These are phyloP conservation scores for Metschnikowia anglica DNA, from an alignment of 805 yeast species.

Conservation along the genomic window DNA sequence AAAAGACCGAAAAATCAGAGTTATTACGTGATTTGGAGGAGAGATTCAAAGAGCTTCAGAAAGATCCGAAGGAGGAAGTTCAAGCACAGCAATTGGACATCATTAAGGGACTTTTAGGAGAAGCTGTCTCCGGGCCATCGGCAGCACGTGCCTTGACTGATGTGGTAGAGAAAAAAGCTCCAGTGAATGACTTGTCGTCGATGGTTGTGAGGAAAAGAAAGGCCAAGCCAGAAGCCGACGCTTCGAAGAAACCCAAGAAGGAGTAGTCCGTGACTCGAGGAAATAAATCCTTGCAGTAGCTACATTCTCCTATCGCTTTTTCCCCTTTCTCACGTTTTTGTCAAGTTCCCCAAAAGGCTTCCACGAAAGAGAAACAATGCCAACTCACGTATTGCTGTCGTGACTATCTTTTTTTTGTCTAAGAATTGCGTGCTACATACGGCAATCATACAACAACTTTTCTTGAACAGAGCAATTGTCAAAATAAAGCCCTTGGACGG, in stretches of 20 bases:
- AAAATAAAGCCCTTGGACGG: no score
- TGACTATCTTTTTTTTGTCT: no score
- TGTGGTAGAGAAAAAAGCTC: slow-evolving; percentile 13
- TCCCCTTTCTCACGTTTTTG: no score
- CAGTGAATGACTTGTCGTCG: slow-evolving; percentile 60
- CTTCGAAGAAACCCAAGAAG: slow-evolving; percentile 13
- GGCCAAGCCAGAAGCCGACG: slow-evolving; percentile 10
- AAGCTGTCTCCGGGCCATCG: slow-evolving; percentile 27
- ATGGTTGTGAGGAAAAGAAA: slow-evolving; percentile 58
- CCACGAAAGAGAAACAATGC: no score
- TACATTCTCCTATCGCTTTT: no score
- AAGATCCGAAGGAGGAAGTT: slow-evolving; percentile 49
- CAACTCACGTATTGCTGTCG: no score
- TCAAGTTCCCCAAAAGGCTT: no score
- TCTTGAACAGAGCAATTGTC: no score
- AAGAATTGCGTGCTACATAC: no score
- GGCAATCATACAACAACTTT: no score
- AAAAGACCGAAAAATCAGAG: slow-evolving; percentile 45
- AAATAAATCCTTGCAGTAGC: no score
- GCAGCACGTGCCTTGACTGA: slow-evolving; percentile 1
- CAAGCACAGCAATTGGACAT: slow-evolving; percentile 52
- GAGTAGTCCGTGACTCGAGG: background rate
- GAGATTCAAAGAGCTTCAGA: slow-evolving; percentile 54
- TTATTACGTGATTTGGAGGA: slow-evolving; percentile 55
- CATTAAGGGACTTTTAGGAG: slow-evolving; percentile 57